Evolutionary conservation across 768 basidiomycete species (phyloP), one percentile per base, ranked within the genome.

Genomic region (Rhodotorula kratochvilovae): DNA sequence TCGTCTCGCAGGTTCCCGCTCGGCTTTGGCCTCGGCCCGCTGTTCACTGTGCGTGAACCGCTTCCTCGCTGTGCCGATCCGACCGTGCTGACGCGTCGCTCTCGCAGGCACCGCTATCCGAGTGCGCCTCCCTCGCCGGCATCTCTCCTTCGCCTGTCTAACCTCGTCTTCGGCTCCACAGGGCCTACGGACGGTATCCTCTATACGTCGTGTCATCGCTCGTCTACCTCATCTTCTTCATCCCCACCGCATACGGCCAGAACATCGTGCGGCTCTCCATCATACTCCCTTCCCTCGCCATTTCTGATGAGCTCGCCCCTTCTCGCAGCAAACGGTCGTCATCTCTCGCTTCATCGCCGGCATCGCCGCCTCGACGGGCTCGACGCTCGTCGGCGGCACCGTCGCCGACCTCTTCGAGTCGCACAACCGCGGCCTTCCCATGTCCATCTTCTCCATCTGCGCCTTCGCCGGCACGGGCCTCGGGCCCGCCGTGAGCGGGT

Each of bases 401-500:
- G 72, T 83, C 42, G 76, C 79, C 3, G 81, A 82, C 68, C 78
- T 82, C 25, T 83, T 78, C 76, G 43, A 68, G 0, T 76, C 79
- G 3, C 69, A 77, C 65, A 77, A 81, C 73, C 76, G 71, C 65
- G 80, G 73, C 0, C 43, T 65, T 0, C 46, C 62, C 2, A 72
- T 64, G 74, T 82, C 88, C 0, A 78, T 90, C 6, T 92, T 90
- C 78, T 82, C 89, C 0, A 73, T 87, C 5, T 81, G 82, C 1
- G 88, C 87, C 0, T 76, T 91, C 25, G 84, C 83, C 3, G 87
- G 86, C 0, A 86, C 85, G 0, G 88, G 87, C 3, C 50, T 90
- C 2, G 90, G 87, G 5, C 87, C 90, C 1, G 77, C 89, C 1
- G 77, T 84, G 3, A 85, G 86, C n/a, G 87, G 87, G 7, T 90